A percentile compares a stretch with the other conserved stretches of the same genome.
Conservation (phyloP, 2,329 filamentous ascomycete genomes). For the Epichloe baconii region DNA sequence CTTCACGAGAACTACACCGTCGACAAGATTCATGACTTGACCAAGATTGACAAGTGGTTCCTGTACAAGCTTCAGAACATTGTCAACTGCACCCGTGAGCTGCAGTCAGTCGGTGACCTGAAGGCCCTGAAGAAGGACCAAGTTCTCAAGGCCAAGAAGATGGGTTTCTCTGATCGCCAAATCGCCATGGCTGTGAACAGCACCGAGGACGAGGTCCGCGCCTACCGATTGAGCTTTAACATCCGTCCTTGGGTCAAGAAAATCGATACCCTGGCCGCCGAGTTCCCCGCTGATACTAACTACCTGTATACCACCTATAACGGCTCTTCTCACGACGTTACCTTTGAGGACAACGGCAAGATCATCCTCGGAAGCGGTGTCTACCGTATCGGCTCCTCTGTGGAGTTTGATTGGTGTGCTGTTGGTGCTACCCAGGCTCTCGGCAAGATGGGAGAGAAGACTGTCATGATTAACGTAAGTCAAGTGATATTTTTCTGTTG, state of each 20-base stretch:
- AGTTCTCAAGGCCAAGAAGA: constrained; percentile 84
- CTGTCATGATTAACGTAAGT: constrained; percentile 82
- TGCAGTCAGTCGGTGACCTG: constrained; percentile 72
- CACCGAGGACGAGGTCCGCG: constrained; percentile 81
- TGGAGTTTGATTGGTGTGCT: constrained; percentile 98
- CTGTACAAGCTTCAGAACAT: constrained; percentile 97
- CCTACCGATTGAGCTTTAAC: constrained; percentile 69
- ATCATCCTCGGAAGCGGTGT: constrained; percentile 88
- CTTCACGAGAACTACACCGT: constrained; percentile 92
- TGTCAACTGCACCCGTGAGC: constrained; percentile 75
- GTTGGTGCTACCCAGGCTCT: constrained; percentile 80
- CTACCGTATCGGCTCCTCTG: constrained; percentile 93
- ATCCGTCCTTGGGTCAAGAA: constrained; percentile 96
- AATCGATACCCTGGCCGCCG: constrained; percentile 93
- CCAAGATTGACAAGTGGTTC: constrained; percentile 99
- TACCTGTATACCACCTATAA: constrained; percentile 98
- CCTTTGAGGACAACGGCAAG: constrained; percentile 82
- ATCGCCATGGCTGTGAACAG: constrained; percentile 77
- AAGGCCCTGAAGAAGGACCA: constrained; percentile 79
- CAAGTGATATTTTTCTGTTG: background rate
- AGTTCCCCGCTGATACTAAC: constrained; percentile 91
- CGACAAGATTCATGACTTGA: constrained; percentile 81
- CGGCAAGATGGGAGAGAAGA: constrained; percentile 84
- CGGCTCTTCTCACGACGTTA: constrained; percentile 82
- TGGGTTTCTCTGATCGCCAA: constrained; percentile 94